Base-by-base conservation (phyloP, 2,329 filamentous ascomycete genomes). In the Gaeumannomyces sp. region DNA sequence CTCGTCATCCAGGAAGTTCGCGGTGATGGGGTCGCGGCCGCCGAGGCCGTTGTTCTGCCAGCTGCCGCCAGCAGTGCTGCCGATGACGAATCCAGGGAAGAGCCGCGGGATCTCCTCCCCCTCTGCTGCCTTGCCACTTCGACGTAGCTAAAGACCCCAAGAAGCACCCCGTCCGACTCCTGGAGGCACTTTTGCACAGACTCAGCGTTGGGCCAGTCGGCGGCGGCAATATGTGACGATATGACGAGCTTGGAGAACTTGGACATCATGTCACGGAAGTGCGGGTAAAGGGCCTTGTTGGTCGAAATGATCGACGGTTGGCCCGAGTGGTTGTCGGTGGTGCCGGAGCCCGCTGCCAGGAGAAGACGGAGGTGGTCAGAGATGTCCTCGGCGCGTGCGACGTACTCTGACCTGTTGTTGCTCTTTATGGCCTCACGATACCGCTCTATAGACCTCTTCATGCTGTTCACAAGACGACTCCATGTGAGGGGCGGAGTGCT, bases 211-310 rank as follows among this genome's bases (percentile, higher is more conserved):
- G 94, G 93, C 87, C 93, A 98, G 78, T 99, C 95, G 45, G 94
- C 92, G 7, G 94, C 93, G 56, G 95, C 95, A 74, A 99, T 97
- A 74, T 99, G 95, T 19, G 95, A 98, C 3, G 95, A 99, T 61
- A 99, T 89, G 59, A 99, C 95, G 13, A 99, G 83, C 76, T 99
- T 99, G n/a, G 95, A 98, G 76, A 99, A 99, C 71, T 96, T 93
- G 59, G 95, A 98, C 95, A 99, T 99, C 89, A 98, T 98, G 74
- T 98, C 95, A 64, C 95, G 85, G 78, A 99, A 99, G 76, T 98
- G 93, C 29, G 95, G 95, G 73, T 98, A 98, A 22, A 99, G 81
- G 0, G 93, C 91, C 76, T 98, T 98, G 81, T 99, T 99, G 6
- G 92, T 96, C 8, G 93, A 97, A 66, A 99, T 99, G 72, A 99